Evolutionary conservation across 2,329 filamentous ascomycete genomes (phyloP).

Genomic region (Rugonectria rugulosa): DNA sequence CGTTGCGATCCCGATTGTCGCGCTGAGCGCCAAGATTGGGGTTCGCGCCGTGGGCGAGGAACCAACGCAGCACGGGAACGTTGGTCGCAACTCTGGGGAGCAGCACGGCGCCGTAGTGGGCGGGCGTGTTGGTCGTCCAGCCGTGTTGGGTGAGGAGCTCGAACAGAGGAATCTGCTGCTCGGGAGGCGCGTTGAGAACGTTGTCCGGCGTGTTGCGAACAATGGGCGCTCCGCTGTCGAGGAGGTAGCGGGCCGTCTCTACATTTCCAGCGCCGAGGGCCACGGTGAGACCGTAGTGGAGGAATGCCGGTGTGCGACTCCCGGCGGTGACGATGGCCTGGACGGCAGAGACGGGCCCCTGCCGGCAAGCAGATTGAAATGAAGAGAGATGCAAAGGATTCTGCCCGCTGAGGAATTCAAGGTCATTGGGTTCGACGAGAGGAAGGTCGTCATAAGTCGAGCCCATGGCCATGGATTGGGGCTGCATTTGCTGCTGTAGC

Average conservation of each 20-base stretch:
- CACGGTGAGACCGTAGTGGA: slow-evolving; percentile 18
- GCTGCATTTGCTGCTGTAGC: neutral
- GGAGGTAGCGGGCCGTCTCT: slow-evolving; percentile 13
- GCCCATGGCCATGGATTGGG: slow-evolving; percentile 8
- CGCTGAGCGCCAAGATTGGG: slow-evolving; percentile 27
- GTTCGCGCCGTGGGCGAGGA: slow-evolving; percentile 29
- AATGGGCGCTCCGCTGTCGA: slow-evolving; percentile 24
- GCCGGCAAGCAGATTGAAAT: slow-evolving; percentile 23
- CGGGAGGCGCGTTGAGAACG: slow-evolving; percentile 14
- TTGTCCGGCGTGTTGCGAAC: slow-evolving; percentile 6
- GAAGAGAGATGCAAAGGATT: neutral
- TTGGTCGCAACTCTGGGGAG: slow-evolving; percentile 22
- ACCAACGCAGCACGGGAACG: slow-evolving; percentile 25
- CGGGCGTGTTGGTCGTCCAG: slow-evolving; percentile 24
- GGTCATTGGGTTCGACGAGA: slow-evolving; percentile 13
- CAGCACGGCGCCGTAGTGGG: slow-evolving; percentile 23
- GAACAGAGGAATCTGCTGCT: slow-evolving; percentile 17
- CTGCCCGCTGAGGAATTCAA: neutral
- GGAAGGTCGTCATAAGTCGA: slow-evolving; percentile 20
- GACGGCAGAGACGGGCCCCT: slow-evolving; percentile 11
- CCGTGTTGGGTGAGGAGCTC: slow-evolving; percentile 19
- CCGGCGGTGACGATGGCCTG: slow-evolving; percentile 12
- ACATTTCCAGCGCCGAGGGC: slow-evolving; percentile 21
- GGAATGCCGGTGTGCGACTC: slow-evolving; percentile 15
- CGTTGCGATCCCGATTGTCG: slow-evolving; percentile 18